Percentiles rank a stretch among this genome's conserved stretches.
phyloP scores from a whole-genome alignment of 2,329 filamentous ascomycete species.

The Ophiostoma ulmi region DNA sequence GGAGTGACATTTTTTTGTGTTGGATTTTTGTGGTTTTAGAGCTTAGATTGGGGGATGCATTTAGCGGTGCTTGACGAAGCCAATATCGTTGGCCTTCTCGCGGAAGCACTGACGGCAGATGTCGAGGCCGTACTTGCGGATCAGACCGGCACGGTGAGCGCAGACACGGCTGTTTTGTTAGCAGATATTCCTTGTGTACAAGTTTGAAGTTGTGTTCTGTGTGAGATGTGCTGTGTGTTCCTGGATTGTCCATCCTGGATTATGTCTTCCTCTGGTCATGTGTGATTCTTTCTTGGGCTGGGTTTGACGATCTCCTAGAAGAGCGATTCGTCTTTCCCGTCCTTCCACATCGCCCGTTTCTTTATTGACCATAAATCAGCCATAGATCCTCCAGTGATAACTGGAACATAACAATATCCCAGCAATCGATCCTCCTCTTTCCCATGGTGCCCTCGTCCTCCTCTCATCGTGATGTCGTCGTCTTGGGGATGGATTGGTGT shows the following conservation, averaged over 20 bases:
- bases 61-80: constrained; percentile 57
- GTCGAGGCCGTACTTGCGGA: constrained; percentile 99
- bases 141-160: constrained; percentile 97
- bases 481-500: background rate
- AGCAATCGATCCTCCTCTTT: background rate
- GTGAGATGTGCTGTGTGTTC: background rate
- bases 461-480: constrained; percentile 9
- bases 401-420: background rate
- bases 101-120: constrained; percentile 76
- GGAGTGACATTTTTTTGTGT: constrained; percentile 14
- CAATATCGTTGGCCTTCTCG: constrained; percentile 67
- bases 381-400: background rate
- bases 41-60: background rate
- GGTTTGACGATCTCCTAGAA: background rate
- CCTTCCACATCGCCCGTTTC: too few relatives aligned
- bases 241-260: background rate
- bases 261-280: background rate
- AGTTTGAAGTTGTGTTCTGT: background rate
- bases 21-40: constrained; percentile 9
- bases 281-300: background rate
- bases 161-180: constrained; percentile 52
- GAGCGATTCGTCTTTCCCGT: background rate
- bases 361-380: background rate
- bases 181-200: constrained; percentile 18
- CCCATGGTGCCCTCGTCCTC: background rate